Conservation (phyloP, 2,329 filamentous ascomycete species). For the Cytospora schulzeri region DNA sequence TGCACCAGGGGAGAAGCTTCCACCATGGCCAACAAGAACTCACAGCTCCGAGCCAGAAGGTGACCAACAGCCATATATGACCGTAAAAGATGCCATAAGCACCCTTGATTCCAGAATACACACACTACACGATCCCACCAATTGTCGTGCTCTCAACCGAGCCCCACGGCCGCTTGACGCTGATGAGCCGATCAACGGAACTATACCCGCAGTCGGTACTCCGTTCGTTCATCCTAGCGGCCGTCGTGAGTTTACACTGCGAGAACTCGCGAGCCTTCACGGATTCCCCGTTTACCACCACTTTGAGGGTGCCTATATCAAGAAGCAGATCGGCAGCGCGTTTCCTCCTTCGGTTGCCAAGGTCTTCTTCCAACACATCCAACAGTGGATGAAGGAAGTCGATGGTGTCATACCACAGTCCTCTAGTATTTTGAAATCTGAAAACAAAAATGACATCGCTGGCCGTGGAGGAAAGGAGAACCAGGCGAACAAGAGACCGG, state of each 20-base stretch:
- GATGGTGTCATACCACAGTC: constrained; percentile 39
- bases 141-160: constrained; percentile 30
- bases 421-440: too few relatives aligned
- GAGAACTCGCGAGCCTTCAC: constrained; percentile 70
- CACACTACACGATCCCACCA: constrained; percentile 43
- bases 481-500: too few relatives aligned
- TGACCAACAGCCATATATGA: constrained; percentile 44
- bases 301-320: constrained; percentile 52
- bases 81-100: constrained; percentile 46
- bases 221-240: constrained; percentile 65
- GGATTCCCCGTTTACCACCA: constrained; percentile 65
- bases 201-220: constrained; percentile 65
- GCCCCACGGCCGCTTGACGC: constrained; percentile 44
- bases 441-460: too few relatives aligned
- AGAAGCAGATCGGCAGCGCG: constrained; percentile 75
- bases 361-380: constrained; percentile 51
- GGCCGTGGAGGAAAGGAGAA: too few relatives aligned
- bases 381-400: constrained; percentile 46
- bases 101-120: constrained; percentile 35
- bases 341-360: constrained; percentile 66
- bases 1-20: constrained; percentile 70
- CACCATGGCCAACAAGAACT: constrained; percentile 64
- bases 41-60: constrained; percentile 45
- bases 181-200: constrained; percentile 50
- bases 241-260: constrained; percentile 60